Conservation (phyloP, 2,329 filamentous ascomycete species). For the Epichloe scottii region DNA sequence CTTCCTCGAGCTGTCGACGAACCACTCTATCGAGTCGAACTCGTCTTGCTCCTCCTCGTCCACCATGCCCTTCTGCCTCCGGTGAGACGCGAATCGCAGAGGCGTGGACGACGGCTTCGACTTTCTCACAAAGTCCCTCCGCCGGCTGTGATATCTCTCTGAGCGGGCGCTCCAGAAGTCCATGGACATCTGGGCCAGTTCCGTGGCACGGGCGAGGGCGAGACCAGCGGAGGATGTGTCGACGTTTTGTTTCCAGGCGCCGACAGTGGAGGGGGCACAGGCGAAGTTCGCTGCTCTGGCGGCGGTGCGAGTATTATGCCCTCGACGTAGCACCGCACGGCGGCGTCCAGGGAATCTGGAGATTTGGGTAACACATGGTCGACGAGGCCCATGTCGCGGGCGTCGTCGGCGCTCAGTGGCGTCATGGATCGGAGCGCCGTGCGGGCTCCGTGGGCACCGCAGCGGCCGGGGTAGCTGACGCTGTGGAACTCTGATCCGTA, state of each 20-base stretch:
- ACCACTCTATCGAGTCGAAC: slow-evolving; percentile 18
- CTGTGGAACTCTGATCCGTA: slow-evolving; percentile 30
- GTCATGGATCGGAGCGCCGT: slow-evolving; percentile 23
- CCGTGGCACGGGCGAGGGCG: slow-evolving; percentile 20
- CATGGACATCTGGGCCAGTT: slow-evolving; percentile 28
- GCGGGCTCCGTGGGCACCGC: slow-evolving; percentile 18
- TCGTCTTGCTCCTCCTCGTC: slow-evolving; percentile 25
- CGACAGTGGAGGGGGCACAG: not conserved
- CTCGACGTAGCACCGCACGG: slow-evolving; percentile 22
- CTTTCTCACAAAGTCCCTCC: slow-evolving; percentile 28
- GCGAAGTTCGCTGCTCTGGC: not conserved
- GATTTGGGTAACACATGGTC: slow-evolving; percentile 25
- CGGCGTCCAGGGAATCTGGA: slow-evolving; percentile 20
- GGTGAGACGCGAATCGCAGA: slow-evolving; percentile 26
- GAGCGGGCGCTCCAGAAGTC: slow-evolving; percentile 29
- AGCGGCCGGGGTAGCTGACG: slow-evolving; percentile 25
- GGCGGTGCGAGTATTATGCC: slow-evolving; percentile 9
- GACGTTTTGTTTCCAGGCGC: slow-evolving; percentile 22
- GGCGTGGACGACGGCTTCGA: slow-evolving; percentile 23
- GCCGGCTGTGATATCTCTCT: slow-evolving; percentile 23
- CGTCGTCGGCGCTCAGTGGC: slow-evolving; percentile 24
- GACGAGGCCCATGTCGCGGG: slow-evolving; percentile 24
- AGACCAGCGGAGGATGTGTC: slow-evolving; percentile 20
- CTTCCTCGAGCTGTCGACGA: slow-evolving; percentile 4
- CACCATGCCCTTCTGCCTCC: slow-evolving; percentile 13